Conservation (phyloP, 768 basidiomycete genomes). For the Inosperma sp. region DNA sequence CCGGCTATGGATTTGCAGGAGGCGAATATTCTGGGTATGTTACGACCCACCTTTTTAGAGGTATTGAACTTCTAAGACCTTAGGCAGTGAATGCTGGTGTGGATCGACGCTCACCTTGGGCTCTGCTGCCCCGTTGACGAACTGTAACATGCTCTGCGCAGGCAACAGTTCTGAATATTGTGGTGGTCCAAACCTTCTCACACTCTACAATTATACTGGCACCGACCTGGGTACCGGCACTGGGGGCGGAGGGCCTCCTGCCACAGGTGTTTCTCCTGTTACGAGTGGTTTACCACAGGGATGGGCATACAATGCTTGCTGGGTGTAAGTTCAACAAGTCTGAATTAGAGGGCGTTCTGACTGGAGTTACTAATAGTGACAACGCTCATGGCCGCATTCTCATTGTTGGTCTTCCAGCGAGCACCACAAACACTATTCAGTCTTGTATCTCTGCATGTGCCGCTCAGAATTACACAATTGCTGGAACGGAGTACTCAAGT, state of each 20-base stretch:
- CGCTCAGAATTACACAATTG: slow-evolving; percentile 54
- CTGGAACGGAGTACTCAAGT: slow-evolving; percentile 60
- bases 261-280: slow-evolving; percentile 39
- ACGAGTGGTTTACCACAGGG: slow-evolving; percentile 46
- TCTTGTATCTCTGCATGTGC: slow-evolving; percentile 58
- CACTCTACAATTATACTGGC: slow-evolving; percentile 67
- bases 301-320: slow-evolving; percentile 64
- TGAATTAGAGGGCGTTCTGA: background rate
- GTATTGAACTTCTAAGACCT: background rate
- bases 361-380: slow-evolving; percentile 38
- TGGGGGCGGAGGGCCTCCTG: slow-evolving; percentile 33
- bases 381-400: slow-evolving; percentile 64
- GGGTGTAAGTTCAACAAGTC: slow-evolving; percentile 41
- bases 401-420: slow-evolving; percentile 21
- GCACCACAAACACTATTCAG: slow-evolving; percentile 48
- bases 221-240: slow-evolving; percentile 41
- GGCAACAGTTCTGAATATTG: slow-evolving; percentile 65
- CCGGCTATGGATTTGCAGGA: slow-evolving; percentile 39
- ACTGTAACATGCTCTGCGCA: slow-evolving; percentile 63
- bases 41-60: background rate
- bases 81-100: slow-evolving; percentile 53
- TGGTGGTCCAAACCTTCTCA: slow-evolving; percentile 66
- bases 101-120: slow-evolving; percentile 45
- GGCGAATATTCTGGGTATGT: slow-evolving; percentile 38
- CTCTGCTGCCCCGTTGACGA: slow-evolving; percentile 41